Evolutionary conservation across 2,329 filamentous ascomycete species (phyloP), one percentile per base, ranked within the genome.

Genomic region (Meredithiella fracta): DNA sequence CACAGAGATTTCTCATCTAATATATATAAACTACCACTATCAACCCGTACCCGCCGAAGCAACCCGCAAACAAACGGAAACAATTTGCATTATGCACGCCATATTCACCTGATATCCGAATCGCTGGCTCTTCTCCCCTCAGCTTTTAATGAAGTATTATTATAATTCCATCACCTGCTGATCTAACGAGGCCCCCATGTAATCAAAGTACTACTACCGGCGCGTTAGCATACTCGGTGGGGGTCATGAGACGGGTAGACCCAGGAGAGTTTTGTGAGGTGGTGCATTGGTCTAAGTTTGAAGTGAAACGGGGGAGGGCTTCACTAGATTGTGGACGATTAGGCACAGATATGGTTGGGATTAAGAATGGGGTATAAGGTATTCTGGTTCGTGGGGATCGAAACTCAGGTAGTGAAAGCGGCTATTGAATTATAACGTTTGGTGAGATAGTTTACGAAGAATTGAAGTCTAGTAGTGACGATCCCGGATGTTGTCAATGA

Each of bases 271-370:
- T 17, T 34, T 20, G 6, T 25, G 14, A 25, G n/a, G n/a, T 51
- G 25, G 49, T 34, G 25, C 25, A 23, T 47, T 25, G 17, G 44
- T 17, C 44, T 23, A 11, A 25, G 20, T 15, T 20, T 47, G 26
- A 51, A 15, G 49, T 51, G 49, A 51, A 51, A 51, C 49, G 49
- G 40, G 37, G 40, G 11, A 44, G 49, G 25, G 49, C 49, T 29
- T 51, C 26, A 51, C 14, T 51, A 15, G 22, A 20, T 20, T 20
- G 17, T 17, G 22, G 26, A 25, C 11, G 49, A 14, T 51, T 51
- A 15, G 25, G 49, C 29, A 29, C 23, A 11, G 15, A 31, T 51
- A 17, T 29, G 17, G 23, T 51, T 29, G 23, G 15, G 49, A 11
- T 11, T 37, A 25, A 6, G 11, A 14, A 25, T 20, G 26, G 20